Evolutionary conservation across 164 flowering plant genomes (phyloP), one percentile per base, ranked within the genome.

Genomic region (Euptelea pleiosperma): DNA sequence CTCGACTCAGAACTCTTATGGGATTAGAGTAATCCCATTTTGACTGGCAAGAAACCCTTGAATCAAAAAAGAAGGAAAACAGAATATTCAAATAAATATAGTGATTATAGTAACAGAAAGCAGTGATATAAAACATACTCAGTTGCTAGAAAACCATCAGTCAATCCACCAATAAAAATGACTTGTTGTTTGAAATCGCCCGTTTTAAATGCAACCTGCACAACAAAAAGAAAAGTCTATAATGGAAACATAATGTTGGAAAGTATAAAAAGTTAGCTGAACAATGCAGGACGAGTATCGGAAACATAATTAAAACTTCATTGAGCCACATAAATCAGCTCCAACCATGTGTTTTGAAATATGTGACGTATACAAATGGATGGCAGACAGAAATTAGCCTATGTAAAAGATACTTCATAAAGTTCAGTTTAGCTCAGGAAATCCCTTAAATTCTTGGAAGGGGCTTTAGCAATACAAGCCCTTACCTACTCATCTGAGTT

Each of bases 71-170:
- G 19, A n/a, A n/a, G 19, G 3, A 34, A 8, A 2, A 47, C 31
- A n/a, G 34, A 58, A 8, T 8, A 48, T 8, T 0, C 15, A 26
- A 36, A 24, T 1, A 11, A 36, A 48, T 0, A 4, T 28, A 4
- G 12, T 4, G 18, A 51, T n/a, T n/a, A n/a, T 6, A 49, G 22
- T 14, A 30, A 12, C 1, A 41, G 15, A 19, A 59, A n/a, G 44
- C 1, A 0, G 7, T 4, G 44, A 10, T 12, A 34, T 12, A 30
- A 35, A 53, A 35, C 94, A 69, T 88, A 93, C 97, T 88, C 85
- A 22, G 96, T 90, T 8, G 99, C 97, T 58, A 93, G 75, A 79
- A 93, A 76, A 42, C 96, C 99, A 74, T 90, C 96, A 36, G 89
- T 82, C 44, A 90, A 60, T 70, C 96, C 97, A 56, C 93, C 97